These are phyloP conservation scores for Calonectria honghensis DNA, from an alignment of 2,329 filamentous ascomycete genomes.

Conservation along the genomic window DNA sequence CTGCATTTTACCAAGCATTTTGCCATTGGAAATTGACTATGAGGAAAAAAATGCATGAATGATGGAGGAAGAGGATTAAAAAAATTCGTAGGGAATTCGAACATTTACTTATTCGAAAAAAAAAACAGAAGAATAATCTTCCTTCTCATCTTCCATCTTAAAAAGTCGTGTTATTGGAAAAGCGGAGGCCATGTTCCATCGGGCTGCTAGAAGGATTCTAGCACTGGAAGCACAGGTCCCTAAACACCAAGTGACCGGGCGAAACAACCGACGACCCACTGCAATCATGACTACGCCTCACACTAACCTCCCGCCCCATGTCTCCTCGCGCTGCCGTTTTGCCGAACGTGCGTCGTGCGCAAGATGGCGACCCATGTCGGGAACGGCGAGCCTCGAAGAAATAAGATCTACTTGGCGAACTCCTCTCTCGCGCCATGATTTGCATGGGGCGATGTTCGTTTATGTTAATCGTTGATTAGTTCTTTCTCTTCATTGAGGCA, in stretches of 20 bases:
- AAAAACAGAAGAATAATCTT: too few relatives aligned
- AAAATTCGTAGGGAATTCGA: not conserved
- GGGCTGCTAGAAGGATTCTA: constrained; percentile 1
- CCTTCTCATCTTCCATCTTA: not conserved
- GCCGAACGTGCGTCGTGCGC: not conserved
- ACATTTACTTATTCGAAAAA: not conserved
- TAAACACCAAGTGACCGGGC: not conserved
- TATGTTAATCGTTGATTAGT: not conserved
- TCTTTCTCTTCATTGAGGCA: not conserved
- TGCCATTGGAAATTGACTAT: not conserved
- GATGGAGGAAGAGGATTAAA: not conserved
- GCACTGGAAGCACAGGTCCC: not conserved
- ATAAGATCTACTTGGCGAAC: not conserved
- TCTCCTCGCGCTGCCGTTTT: not conserved
- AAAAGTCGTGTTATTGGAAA: not conserved
- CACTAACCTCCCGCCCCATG: not conserved
- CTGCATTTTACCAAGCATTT: not conserved
- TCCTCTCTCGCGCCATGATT: not conserved
- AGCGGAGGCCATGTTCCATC: not conserved
- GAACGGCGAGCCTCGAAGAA: not conserved
- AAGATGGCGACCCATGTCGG: not conserved
- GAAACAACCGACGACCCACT: not conserved
- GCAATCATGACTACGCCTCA: not conserved
- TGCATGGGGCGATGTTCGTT: not conserved
- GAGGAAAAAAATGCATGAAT: not conserved